Percentiles rank a stretch among this genome's conserved stretches.
Conservation (phyloP, 306 rosid genomes). For the Trifolium pratense region DNA sequence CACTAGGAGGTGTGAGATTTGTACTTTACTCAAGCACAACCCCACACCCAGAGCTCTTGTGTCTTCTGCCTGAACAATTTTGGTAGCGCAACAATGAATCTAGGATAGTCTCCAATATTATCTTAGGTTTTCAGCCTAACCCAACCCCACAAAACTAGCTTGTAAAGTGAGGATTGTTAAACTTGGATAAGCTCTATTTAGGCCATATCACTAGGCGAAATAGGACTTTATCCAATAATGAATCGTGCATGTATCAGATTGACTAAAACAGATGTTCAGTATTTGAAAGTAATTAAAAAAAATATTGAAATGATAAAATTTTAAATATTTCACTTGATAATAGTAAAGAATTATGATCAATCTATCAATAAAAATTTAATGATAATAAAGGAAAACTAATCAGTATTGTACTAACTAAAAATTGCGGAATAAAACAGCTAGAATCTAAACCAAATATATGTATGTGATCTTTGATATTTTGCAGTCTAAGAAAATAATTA, state of each 20-base stretch:
- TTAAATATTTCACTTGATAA: conserved; percentile 1
- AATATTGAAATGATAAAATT: not conserved
- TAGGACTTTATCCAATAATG: not conserved
- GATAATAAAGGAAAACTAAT: conserved; percentile 26
- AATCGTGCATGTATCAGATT: conserved; percentile 10
- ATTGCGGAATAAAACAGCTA: conserved; percentile 35
- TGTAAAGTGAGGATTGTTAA: not conserved
- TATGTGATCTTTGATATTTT: conserved; percentile 2
- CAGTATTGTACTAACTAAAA: conserved; percentile 22
- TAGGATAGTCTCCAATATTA: not conserved
- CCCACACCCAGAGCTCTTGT: not conserved
- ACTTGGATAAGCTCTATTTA: not conserved
- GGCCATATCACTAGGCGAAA: not conserved
- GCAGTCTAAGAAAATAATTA: conserved; percentile 37
- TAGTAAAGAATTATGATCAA: conserved; percentile 30
- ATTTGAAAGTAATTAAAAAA: not conserved
- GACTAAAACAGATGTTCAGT: not conserved
- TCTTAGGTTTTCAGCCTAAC: not conserved
- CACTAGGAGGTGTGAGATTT: not conserved
- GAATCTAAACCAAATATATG: conserved; percentile 21
- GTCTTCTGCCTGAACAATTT: not conserved
- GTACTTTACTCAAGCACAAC: not conserved
- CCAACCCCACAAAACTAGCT: not conserved
- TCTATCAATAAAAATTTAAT: conserved; percentile 32
- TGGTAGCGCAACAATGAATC: not conserved